These are phyloP conservation scores for Xylaria sp. DNA, from an alignment of 2,329 filamentous ascomycete species.

Conservation along the genomic window DNA sequence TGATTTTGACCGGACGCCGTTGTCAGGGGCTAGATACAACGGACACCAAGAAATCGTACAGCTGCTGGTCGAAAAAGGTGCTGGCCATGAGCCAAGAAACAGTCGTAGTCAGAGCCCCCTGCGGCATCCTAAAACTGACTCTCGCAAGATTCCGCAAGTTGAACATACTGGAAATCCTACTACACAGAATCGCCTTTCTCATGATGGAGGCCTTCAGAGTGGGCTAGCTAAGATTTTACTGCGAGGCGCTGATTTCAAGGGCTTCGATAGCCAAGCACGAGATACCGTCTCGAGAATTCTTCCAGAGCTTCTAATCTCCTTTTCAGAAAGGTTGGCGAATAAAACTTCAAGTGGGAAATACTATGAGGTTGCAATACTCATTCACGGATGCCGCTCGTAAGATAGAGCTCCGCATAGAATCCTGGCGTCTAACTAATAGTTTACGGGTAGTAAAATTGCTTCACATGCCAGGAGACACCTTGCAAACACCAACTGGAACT, in stretches of 20 bases:
- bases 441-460: not conserved
- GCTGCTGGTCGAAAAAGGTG: not conserved
- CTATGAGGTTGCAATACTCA: not conserved
- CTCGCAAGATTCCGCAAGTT: no score
- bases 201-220: not conserved
- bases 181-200: no score
- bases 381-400: not conserved
- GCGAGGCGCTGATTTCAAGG: not conserved
- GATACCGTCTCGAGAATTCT: not conserved
- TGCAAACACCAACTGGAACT: not conserved
- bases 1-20: not conserved
- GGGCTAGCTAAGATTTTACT: not conserved
- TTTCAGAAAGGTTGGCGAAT: not conserved
- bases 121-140: no score
- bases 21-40: not conserved
- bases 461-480: not conserved
- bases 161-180: no score
- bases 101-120: no score
- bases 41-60: not conserved
- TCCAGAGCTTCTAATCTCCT: constrained; percentile 3
- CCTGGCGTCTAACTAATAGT: not conserved
- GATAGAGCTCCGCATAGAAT: not conserved
- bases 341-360: not conserved
- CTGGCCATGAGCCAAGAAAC: no score
- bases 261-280: not conserved